These are phyloP conservation scores for Biscutella auriculata DNA, from an alignment of 441 rosid species.

Conservation along the genomic window DNA sequence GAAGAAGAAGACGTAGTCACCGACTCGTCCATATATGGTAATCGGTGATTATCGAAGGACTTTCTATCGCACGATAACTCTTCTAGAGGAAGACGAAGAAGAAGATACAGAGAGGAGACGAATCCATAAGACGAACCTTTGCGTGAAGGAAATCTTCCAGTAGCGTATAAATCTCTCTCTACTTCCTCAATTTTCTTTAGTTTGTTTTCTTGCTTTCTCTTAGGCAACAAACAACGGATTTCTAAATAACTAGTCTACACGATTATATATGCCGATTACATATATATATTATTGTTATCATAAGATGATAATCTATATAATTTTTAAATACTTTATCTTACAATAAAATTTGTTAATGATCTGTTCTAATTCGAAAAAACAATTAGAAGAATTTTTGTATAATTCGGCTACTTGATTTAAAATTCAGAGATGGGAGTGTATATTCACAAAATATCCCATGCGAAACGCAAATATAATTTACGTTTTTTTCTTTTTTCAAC, in stretches of 20 bases:
- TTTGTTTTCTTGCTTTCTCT: not conserved
- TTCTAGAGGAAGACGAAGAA: not conserved
- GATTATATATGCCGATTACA: not conserved
- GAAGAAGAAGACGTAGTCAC: constrained; percentile 28
- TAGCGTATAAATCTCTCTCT: not conserved
- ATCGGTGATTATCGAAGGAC: not conserved
- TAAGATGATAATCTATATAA: too few relatives aligned
- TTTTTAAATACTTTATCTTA: too few relatives aligned
- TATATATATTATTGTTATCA: not conserved
- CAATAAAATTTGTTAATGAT: not conserved
- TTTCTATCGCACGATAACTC: not conserved
- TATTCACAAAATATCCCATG: not conserved
- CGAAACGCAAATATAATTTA: not conserved
- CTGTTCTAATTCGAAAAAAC: not conserved
- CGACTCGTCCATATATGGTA: constrained; percentile 17
- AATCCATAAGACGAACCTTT: constrained; percentile 1
- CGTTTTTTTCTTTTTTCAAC: too few relatives aligned
- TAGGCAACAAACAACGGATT: constrained; percentile 2
- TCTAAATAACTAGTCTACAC: not conserved
- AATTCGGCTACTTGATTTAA: not conserved
- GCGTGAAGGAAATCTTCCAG: not conserved
- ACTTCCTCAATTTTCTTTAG: not conserved
- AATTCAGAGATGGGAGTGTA: not conserved
- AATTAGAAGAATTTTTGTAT: too few relatives aligned
- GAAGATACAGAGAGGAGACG: constrained; percentile 1